Percentiles rank a stretch among this genome's conserved stretches.
phyloP scores from a whole-genome alignment of 1,284 basidiomycete genomes.

The Moniliophthora roreri region DNA sequence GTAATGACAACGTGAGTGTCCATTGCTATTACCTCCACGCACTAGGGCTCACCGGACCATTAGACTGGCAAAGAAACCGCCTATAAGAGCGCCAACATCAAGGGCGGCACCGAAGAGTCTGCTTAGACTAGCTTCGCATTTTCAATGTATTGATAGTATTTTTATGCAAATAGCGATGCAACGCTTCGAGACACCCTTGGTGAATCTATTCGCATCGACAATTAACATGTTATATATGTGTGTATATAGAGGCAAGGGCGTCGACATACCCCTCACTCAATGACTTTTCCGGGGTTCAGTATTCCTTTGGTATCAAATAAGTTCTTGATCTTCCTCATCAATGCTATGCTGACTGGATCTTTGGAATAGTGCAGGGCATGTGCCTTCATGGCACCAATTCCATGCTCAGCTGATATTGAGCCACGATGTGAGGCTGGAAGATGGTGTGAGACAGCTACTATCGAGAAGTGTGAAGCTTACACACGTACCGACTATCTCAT shows the following conservation, averaged over 20 bases:
- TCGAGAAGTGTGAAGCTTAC: conserved; percentile 7
- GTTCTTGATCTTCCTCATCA: conserved; percentile 92
- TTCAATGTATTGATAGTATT: too few relatives aligned
- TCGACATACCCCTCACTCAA: conserved; percentile 35
- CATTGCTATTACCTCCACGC: neutral
- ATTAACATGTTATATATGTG: too few relatives aligned
- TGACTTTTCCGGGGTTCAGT: conserved; percentile 88
- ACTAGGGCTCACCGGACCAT: neutral
- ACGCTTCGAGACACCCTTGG: too few relatives aligned
- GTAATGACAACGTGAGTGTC: conserved; percentile 10
- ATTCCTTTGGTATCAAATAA: conserved; percentile 91
- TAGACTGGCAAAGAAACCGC: conserved; percentile 13
- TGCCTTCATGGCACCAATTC: conserved; percentile 94
- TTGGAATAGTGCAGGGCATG: conserved; percentile 92
- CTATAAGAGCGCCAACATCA: conserved; percentile 12
- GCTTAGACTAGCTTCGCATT: neutral
- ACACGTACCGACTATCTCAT: conserved; percentile 84
- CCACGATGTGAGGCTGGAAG: conserved; percentile 68
- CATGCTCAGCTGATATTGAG: conserved; percentile 96
- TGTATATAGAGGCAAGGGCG: too few relatives aligned
- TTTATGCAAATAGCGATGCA: too few relatives aligned
- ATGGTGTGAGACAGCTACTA: conserved; percentile 1
- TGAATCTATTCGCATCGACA: too few relatives aligned
- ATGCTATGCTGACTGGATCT: conserved; percentile 71
- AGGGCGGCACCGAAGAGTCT: conserved; percentile 2